These are phyloP conservation scores for Elongisporangium senticosum DNA, from an alignment of 352 stramenopile genomes.

Conservation along the genomic window DNA sequence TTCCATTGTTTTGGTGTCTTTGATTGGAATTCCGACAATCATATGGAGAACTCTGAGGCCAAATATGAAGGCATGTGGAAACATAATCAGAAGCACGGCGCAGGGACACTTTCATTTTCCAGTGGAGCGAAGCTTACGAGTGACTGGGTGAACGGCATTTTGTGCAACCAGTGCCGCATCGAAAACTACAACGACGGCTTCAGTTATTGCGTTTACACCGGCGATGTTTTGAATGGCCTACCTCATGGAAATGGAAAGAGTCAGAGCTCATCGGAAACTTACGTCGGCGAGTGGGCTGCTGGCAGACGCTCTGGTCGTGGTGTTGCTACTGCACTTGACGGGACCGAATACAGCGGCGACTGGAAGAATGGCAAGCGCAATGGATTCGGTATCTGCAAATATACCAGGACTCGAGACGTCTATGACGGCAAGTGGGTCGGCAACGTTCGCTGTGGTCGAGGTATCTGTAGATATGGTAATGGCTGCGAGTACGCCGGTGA, in stretches of 20 bases:
- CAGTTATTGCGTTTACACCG: conserved; percentile 43
- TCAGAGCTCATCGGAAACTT: conserved; percentile 36
- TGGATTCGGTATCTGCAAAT: conserved; percentile 67
- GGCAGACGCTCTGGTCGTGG: conserved; percentile 50
- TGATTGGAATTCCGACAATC: conserved; percentile 19
- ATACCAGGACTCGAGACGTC: conserved; percentile 41
- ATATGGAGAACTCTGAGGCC: too few species aligned
- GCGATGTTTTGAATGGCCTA: conserved; percentile 28
- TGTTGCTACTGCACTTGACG: conserved; percentile 48
- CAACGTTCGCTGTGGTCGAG: conserved; percentile 54
- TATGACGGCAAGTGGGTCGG: conserved; percentile 88
- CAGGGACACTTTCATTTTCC: conserved; percentile 55
- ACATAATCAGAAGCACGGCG: conserved; percentile 43
- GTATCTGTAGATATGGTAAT: conserved; percentile 53
- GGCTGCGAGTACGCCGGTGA: conserved; percentile 76
- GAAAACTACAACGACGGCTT: conserved; percentile 47
- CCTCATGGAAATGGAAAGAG: conserved; percentile 59
- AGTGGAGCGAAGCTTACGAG: conserved; percentile 41
- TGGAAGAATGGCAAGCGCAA: conserved; percentile 83
- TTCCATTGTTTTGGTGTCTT: conserved; percentile 51
- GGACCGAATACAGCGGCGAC: conserved; percentile 79
- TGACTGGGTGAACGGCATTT: conserved; percentile 23
- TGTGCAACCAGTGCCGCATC: conserved; percentile 17
- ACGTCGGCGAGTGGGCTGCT: conserved; percentile 38
- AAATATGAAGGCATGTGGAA: conserved; percentile 79